A percentile compares a stretch with the other conserved stretches of the same genome.
phyloP scores from a whole-genome alignment of 495 filamentous ascomycete species.

The Daldinia caldariorum region DNA sequence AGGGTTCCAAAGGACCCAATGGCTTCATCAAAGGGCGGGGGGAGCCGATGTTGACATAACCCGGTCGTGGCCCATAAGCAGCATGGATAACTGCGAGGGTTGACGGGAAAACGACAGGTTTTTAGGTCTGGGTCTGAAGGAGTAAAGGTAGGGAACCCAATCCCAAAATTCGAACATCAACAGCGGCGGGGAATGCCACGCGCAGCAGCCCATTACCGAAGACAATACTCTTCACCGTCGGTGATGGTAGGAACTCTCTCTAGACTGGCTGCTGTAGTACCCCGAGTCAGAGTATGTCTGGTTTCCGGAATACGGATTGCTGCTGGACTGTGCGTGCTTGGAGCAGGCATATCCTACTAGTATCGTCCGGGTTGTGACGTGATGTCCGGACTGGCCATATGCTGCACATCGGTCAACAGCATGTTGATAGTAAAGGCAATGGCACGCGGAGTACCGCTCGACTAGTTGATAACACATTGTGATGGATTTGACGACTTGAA shows the following conservation, averaged over 20 bases:
- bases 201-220: constrained; percentile 60
- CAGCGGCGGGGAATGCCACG: constrained; percentile 58
- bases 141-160: constrained; percentile 62
- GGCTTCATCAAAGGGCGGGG: constrained; percentile 42
- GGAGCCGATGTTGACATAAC: constrained; percentile 58
- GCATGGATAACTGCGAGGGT: constrained; percentile 59
- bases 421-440: constrained; percentile 83
- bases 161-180: constrained; percentile 56
- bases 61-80: constrained; percentile 60
- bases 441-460: constrained; percentile 81
- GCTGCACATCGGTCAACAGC: constrained; percentile 77
- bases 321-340: constrained; percentile 62
- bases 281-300: constrained; percentile 62
- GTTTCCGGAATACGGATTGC: constrained; percentile 32
- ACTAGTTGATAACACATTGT: constrained; percentile 78
- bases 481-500: constrained; percentile 28
- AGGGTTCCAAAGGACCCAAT: constrained; percentile 27
- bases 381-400: constrained; percentile 76
- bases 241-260: constrained; percentile 53
- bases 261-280: constrained; percentile 60
- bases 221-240: constrained; percentile 64
- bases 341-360: constrained; percentile 82
- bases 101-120: constrained; percentile 50
- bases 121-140: constrained; percentile 55
- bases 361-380: constrained; percentile 75